These are phyloP conservation scores for Thyridium curvatum DNA, from an alignment of 2,329 filamentous ascomycete species.

Conservation along the genomic window DNA sequence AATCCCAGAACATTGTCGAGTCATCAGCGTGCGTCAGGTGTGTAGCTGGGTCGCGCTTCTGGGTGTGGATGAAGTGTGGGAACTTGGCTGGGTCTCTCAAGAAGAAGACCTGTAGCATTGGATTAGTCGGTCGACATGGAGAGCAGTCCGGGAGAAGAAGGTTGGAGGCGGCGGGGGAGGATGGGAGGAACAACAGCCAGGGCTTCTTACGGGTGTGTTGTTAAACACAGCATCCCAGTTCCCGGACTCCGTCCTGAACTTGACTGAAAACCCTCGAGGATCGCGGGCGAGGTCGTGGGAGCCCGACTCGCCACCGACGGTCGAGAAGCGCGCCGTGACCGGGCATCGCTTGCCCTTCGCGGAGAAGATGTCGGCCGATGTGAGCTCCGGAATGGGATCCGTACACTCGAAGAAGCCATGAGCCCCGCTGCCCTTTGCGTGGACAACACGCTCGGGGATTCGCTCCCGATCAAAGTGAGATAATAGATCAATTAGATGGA, in stretches of 20 bases:
- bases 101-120: constrained; percentile 76
- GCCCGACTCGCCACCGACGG: constrained; percentile 65
- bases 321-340: constrained; percentile 67
- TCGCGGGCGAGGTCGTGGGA: constrained; percentile 74
- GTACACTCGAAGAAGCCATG: constrained; percentile 28
- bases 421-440: constrained; percentile 52
- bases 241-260: constrained; percentile 69
- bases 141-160: constrained; percentile 48
- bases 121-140: too few relatives aligned
- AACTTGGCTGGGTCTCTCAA: constrained; percentile 69
- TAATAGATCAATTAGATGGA: constrained; percentile 55
- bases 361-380: neutral
- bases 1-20: constrained; percentile 59
- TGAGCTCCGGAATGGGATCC: neutral
- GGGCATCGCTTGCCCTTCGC: constrained; percentile 38
- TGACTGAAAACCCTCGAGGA: constrained; percentile 63
- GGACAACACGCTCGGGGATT: constrained; percentile 56
- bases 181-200: too few relatives aligned
- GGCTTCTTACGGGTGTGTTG: constrained; percentile 29
- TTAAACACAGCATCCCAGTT: constrained; percentile 63
- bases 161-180: too few relatives aligned
- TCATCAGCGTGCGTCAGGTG: constrained; percentile 60
- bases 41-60: constrained; percentile 69
- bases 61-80: constrained; percentile 69
- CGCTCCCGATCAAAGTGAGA: constrained; percentile 56